Percentiles rank a stretch among this genome's conserved stretches.
Conservation (phyloP, 1,139 yeast species). For the Candida dubliniensis region DNA sequence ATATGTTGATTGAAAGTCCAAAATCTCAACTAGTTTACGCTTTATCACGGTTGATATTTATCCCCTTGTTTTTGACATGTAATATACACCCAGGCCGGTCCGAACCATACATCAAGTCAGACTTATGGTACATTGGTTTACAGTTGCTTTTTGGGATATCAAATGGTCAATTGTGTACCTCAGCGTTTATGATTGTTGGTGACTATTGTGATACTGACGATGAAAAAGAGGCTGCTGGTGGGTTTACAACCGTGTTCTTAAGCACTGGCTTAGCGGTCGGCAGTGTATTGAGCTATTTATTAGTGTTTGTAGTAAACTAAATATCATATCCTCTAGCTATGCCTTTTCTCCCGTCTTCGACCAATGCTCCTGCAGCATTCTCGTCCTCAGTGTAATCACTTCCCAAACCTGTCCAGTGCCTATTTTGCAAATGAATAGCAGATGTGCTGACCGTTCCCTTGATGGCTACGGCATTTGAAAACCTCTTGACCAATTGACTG, state of each 20-base stretch:
- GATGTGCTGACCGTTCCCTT: conserved; percentile 87
- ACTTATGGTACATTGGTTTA: conserved; percentile 61
- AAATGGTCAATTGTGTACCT: conserved; percentile 82
- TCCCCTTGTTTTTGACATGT: conserved; percentile 70
- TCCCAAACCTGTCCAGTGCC: conserved; percentile 91
- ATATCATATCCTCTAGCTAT: conserved; percentile 80
- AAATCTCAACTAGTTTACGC: conserved; percentile 50
- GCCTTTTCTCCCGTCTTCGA: conserved; percentile 83
- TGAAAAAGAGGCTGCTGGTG: conserved; percentile 92
- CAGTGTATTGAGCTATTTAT: conserved; percentile 66
- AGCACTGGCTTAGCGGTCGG: conserved; percentile 79
- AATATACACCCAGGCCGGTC: conserved; percentile 47
- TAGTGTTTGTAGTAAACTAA: conserved; percentile 44
- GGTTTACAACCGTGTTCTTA: conserved; percentile 77
- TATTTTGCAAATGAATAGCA: conserved; percentile 68
- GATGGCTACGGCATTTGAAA: conserved; percentile 62
- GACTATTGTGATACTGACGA: conserved; percentile 54
- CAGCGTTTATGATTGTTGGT: conserved; percentile 80
- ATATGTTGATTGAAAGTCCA: conserved; percentile 40
- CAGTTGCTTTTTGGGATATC: conserved; percentile 82
- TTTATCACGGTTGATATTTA: conserved; percentile 50
- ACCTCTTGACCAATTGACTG: conserved; percentile 53
- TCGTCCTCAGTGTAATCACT: conserved; percentile 61
- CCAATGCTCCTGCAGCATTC: conserved; percentile 61
- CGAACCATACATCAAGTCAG: conserved; percentile 53